Percentiles rank a stretch among this genome's conserved stretches.
Evolutionary conservation across 129 eudicot genomes (phyloP).

Genomic region (Gnaphalium uliginosum): DNA sequence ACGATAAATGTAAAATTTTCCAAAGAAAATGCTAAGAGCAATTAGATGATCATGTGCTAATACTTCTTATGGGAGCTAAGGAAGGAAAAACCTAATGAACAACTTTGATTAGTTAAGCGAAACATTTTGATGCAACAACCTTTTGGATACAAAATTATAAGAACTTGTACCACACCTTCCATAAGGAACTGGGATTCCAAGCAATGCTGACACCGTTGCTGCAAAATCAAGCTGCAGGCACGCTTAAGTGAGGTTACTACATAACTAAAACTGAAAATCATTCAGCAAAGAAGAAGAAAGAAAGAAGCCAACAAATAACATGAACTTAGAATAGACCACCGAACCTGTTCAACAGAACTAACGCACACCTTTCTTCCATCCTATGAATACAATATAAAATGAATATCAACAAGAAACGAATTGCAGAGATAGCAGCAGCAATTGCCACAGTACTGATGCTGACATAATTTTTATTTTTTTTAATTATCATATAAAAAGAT

Average conservation of each 20-base stretch:
- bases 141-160: conserved; percentile 12
- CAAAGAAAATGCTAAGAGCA: not conserved
- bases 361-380: conserved; percentile 67
- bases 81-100: not conserved
- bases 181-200: conserved; percentile 95
- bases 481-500: not conserved
- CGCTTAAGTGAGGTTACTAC: conserved; percentile 31
- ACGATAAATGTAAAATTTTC: not conserved
- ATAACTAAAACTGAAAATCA: conserved; percentile 6
- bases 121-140: not conserved
- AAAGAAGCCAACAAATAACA: not conserved
- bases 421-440: not conserved
- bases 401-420: not conserved
- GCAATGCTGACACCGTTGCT: conserved; percentile 84
- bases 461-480: too few species aligned
- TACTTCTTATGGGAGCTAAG: conserved; percentile 1
- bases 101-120: not conserved
- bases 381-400: conserved; percentile 46
- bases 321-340: conserved; percentile 19
- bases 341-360: conserved; percentile 78
- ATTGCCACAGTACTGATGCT: not conserved
- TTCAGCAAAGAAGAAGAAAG: conserved; percentile 1
- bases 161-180: conserved; percentile 71
- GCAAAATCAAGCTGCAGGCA: conserved; percentile 95
- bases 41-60: not conserved